These are phyloP conservation scores for Ophiostoma himal-ulmi DNA, from an alignment of 2,329 filamentous ascomycete species.

Conservation along the genomic window DNA sequence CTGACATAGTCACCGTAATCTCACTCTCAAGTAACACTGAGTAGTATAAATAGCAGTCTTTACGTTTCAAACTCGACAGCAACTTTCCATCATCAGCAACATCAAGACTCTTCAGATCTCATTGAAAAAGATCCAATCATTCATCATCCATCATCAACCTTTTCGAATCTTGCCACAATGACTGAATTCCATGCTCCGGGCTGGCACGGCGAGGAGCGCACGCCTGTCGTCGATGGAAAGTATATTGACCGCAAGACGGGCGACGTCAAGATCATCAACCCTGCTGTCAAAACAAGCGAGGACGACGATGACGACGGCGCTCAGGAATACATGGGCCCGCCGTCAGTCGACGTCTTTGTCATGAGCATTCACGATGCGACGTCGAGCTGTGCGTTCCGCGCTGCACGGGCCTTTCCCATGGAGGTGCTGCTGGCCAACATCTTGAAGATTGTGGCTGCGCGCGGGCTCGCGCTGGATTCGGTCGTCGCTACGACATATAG, in stretches of 20 bases:
- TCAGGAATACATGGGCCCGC: slow-evolving; percentile 16
- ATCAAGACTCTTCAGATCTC: background rate
- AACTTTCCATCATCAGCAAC: background rate
- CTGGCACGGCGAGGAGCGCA: slow-evolving; percentile 13
- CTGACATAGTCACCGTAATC: no score
- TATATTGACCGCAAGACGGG: slow-evolving; percentile 12
- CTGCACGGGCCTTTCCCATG: slow-evolving; percentile 13
- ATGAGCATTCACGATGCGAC: slow-evolving; percentile 17
- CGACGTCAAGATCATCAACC: background rate
- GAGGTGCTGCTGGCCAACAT: slow-evolving; percentile 14
- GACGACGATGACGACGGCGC: background rate
- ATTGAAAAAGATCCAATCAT: background rate
- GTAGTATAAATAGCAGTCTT: slow-evolving; percentile 3
- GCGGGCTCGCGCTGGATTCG: slow-evolving; percentile 13
- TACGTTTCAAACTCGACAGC: background rate
- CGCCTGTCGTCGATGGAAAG: slow-evolving; percentile 12
- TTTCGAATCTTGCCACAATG: background rate
- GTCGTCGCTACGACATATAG: slow-evolving; percentile 10
- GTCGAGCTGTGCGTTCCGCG: slow-evolving; percentile 3
- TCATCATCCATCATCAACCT: background rate
- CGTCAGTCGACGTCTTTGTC: slow-evolving; percentile 16
- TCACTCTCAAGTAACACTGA: background rate
- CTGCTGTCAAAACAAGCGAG: background rate
- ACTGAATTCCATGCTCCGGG: slow-evolving; percentile 4
- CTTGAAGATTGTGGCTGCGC: slow-evolving; percentile 7